Base-by-base conservation (phyloP, 106 monocot genomes). In the Xerophyta viscosa region DNA sequence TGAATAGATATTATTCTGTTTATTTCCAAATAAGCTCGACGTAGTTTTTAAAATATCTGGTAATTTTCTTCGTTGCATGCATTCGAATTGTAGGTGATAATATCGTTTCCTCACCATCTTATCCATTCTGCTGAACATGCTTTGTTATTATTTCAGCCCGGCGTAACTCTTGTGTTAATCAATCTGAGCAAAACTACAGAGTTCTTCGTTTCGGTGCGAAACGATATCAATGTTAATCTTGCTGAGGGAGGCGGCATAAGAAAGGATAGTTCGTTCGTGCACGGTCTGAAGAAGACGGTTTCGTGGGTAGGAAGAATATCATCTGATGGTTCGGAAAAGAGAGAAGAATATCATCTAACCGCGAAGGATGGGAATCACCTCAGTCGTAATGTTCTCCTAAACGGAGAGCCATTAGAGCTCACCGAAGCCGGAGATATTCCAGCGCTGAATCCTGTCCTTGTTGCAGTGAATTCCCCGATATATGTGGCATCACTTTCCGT, bases 341-440 rank as follows among this genome's bases (percentile, higher is more conserved):
- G 86, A 60, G 82, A 92, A 56, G 91, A 92, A 33, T 88, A 82
- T 41, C 87, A 75, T 71, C 62, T 88, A 3, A 88, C 82, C 2
- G 50, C 67, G 0, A 53, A 66, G 37, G 71, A 68, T 25, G 80
- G 77, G 1, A 46, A 78, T 37, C 57, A 60, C 42, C 42, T 52
- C 20, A 74, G 82, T 53, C 47, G 45, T 20, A 72, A 62, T 1
- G 62, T 82, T 74, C 58, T 88, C 8, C 68, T 88, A 0, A 88
- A 88, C 57, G 82, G 87, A 24, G 54, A 20, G 13, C 73, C 67
- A 13, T 46, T 88, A 30, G 63, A 82, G 61, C 71, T 88, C 18
- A 69, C 67, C 15, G 62, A 67, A 39, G 74, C 62, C 33, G 82
- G 78, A 43, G 53, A 71, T 14, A 62, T 82, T 46, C 87, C 87